phyloP scores from a whole-genome alignment of 345 rosid species.

The Acer saccharum region DNA sequence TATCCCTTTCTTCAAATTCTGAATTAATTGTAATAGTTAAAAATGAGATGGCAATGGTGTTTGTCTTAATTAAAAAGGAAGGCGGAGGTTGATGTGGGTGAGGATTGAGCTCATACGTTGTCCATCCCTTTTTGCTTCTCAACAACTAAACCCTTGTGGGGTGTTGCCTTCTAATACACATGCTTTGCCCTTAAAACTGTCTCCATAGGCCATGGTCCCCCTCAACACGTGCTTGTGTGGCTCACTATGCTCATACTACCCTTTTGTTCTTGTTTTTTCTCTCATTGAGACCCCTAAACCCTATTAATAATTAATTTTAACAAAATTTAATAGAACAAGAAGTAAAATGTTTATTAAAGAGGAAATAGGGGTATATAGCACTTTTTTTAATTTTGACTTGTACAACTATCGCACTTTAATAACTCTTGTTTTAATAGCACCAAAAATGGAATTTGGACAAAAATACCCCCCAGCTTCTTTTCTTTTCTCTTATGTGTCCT shows the following conservation, averaged over 20 bases:
- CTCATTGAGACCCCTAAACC: background rate
- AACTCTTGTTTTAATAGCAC: too few relatives aligned
- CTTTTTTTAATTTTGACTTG: too few relatives aligned
- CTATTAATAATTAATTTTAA: background rate
- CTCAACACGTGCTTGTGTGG: conserved; percentile 20
- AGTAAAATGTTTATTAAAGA: too few relatives aligned
- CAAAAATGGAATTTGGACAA: too few relatives aligned
- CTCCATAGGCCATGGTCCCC: conserved; percentile 26
- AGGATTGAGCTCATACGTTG: background rate
- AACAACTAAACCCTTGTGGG: conserved; percentile 12
- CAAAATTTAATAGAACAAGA: too few relatives aligned
- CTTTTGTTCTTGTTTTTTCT: background rate
- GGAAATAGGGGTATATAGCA: too few relatives aligned
- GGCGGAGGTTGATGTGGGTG: background rate
- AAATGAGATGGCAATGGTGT: too few relatives aligned
- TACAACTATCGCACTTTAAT: too few relatives aligned
- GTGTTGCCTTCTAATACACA: conserved; percentile 24
- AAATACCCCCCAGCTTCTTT: too few relatives aligned
- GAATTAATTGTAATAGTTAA: too few relatives aligned
- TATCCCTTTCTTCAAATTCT: too few relatives aligned
- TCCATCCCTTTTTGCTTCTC: conserved; percentile 1
- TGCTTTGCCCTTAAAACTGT: conserved; percentile 25
- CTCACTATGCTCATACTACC: background rate
- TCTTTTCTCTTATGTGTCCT: too few relatives aligned
- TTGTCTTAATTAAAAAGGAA: background rate